These are phyloP conservation scores for Gnomoniopsis smithogilvyi DNA, from an alignment of 2,329 filamentous ascomycete genomes.

Conservation along the genomic window DNA sequence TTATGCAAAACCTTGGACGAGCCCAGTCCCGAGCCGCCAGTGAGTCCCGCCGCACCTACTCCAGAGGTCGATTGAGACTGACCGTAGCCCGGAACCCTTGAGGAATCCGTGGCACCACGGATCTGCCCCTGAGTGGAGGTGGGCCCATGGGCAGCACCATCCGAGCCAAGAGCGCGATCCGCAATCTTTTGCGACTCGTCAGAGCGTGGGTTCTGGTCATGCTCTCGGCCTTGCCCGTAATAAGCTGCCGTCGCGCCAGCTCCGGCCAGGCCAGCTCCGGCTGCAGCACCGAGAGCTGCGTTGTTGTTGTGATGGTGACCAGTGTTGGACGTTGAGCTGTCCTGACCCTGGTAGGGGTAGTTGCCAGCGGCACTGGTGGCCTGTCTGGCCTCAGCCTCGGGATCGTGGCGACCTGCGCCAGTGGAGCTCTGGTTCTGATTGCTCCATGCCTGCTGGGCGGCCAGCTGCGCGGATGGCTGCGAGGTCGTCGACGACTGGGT, in stretches of 20 bases:
- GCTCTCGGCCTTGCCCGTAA: conserved; percentile 10
- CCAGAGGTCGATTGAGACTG: not conserved
- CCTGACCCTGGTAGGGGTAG: not conserved
- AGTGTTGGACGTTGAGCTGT: not conserved
- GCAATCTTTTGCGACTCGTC: conserved; percentile 5
- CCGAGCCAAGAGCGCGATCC: conserved; percentile 3
- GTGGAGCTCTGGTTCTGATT: not conserved
- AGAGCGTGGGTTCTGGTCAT: conserved; percentile 4
- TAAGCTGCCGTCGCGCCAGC: conserved; percentile 1
- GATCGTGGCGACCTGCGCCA: not conserved
- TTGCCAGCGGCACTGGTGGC: conserved; percentile 3
- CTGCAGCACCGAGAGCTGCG: not conserved
- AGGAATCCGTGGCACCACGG: not conserved
- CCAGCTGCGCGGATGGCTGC: conserved; percentile 2
- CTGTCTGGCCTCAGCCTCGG: not conserved
- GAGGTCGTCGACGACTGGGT: not conserved
- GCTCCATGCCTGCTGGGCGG: conserved; percentile 9
- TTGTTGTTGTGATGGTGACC: not conserved
- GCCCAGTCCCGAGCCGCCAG: conserved; percentile 11
- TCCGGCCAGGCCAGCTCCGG: not conserved
- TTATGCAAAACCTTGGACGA: conserved; percentile 20
- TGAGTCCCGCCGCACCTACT: conserved; percentile 1
- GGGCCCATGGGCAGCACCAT: conserved; percentile 4
- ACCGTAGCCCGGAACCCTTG: not conserved
- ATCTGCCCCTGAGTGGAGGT: not conserved